Evolutionary conservation across 2,329 filamentous ascomycete genomes (phyloP).

Genomic region (Nemania sp.): DNA sequence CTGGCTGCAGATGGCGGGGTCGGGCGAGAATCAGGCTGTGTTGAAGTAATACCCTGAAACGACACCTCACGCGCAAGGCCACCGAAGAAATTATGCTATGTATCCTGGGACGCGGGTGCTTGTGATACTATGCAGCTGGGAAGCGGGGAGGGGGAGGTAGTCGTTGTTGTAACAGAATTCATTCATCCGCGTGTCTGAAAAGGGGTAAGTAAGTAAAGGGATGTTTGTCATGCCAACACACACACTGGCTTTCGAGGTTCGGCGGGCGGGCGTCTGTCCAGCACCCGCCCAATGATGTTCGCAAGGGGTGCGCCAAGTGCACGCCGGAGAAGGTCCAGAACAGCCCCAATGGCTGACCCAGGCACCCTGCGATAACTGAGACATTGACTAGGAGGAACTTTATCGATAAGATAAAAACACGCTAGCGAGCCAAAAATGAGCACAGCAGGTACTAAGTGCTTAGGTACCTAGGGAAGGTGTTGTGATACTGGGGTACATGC

Average conservation of each 20-base stretch:
- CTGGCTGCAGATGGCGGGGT: slow-evolving; percentile 42
- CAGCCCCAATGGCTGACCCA: neutral
- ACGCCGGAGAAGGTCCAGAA: slow-evolving; percentile 7
- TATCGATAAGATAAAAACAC: slow-evolving; percentile 27
- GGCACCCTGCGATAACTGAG: neutral
- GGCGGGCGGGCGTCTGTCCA: slow-evolving; percentile 7
- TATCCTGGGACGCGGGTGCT: slow-evolving; percentile 10
- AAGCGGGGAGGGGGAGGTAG: slow-evolving; percentile 7
- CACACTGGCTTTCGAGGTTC: slow-evolving; percentile 40
- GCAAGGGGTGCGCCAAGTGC: neutral
- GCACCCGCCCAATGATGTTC: slow-evolving; percentile 32
- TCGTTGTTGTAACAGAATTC: slow-evolving; percentile 24
- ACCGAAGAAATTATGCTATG: slow-evolving; percentile 32
- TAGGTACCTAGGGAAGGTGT: neutral
- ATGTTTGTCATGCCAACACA: slow-evolving; percentile 37
- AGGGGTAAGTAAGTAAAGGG: slow-evolving; percentile 39
- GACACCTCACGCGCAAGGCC: slow-evolving; percentile 19
- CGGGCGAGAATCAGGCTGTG: slow-evolving; percentile 39
- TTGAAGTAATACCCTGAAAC: slow-evolving; percentile 22
- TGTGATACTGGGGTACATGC: neutral
- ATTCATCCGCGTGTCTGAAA: slow-evolving; percentile 32
- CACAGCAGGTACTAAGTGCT: neutral
- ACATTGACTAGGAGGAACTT: neutral
- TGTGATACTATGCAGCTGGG: slow-evolving; percentile 20
- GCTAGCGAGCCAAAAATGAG: neutral